phyloP scores from a whole-genome alignment of 2,329 filamentous ascomycete species.

The Sclerotinia spermophila region DNA sequence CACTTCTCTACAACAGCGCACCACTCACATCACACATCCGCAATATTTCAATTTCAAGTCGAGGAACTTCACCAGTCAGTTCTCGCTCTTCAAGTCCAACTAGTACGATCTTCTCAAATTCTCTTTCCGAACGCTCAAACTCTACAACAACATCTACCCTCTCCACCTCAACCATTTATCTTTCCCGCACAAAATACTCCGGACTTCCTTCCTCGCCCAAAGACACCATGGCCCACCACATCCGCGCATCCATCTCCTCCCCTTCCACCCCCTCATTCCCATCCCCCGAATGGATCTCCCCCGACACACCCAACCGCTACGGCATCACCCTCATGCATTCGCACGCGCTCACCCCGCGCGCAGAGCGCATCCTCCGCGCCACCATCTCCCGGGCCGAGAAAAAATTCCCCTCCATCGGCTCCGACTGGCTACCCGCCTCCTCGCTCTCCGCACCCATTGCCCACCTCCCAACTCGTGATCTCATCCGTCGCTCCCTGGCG shows the following conservation, averaged over 20 bases:
- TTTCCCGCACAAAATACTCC: constrained; percentile 30
- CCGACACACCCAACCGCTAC: constrained; percentile 40
- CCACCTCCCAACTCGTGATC: constrained; percentile 47
- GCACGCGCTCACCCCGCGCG: constrained; percentile 46
- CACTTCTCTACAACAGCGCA: constrained; percentile 23
- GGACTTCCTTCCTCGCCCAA: constrained; percentile 30
- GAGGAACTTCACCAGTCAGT: constrained; percentile 13
- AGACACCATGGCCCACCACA: constrained; percentile 20
- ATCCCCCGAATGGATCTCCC: constrained; percentile 34
- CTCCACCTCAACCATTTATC: constrained; percentile 17
- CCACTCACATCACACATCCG: constrained; percentile 13
- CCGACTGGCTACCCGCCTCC: constrained; percentile 29
- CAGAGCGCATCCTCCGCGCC: constrained; percentile 47
- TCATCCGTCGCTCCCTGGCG: constrained; percentile 53
- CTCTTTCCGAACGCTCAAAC: constrained; percentile 20
- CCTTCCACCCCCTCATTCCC: constrained; percentile 25
- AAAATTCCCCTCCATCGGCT: constrained; percentile 43
- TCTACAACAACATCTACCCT: constrained; percentile 19
- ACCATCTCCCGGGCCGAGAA: constrained; percentile 52
- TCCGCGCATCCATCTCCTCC: background rate
- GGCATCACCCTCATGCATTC: constrained; percentile 49
- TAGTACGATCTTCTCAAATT: constrained; percentile 16
- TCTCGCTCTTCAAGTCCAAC: constrained; percentile 20
- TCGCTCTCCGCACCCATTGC: constrained; percentile 43
- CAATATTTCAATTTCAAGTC: background rate